phyloP scores from a whole-genome alignment of 148 eudicot species.

The Dysphania ambrosioides region DNA sequence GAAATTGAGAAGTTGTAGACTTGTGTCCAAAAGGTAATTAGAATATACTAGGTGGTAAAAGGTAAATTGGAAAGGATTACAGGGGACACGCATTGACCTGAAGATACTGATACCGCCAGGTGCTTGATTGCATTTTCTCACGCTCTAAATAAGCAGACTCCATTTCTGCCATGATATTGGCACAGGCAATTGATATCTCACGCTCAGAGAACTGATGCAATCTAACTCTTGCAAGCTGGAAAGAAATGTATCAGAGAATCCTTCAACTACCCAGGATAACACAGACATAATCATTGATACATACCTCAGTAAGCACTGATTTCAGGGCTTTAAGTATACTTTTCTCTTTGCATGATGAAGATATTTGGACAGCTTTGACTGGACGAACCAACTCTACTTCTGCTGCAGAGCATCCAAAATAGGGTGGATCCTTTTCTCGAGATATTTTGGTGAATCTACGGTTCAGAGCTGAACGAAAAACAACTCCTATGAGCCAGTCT shows the following conservation, averaged over 20 bases:
- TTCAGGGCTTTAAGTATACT: conserved; percentile 58
- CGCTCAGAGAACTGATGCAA: conserved; percentile 72
- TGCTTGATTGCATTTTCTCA: conserved; percentile 71
- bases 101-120: conserved; percentile 60
- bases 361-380: conserved; percentile 61
- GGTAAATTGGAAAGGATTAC: not conserved
- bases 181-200: conserved; percentile 58
- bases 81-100: conserved; percentile 34
- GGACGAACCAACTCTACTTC: conserved; percentile 62
- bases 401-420: conserved; percentile 64
- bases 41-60: not conserved
- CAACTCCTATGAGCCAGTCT: conserved; percentile 66
- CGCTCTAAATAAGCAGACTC: conserved; percentile 86
- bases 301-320: conserved; percentile 72
- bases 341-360: conserved; percentile 69
- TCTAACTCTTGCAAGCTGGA: conserved; percentile 68
- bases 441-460: conserved; percentile 78
- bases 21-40: not conserved
- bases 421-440: conserved; percentile 74
- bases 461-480: conserved; percentile 73
- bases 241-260: conserved; percentile 23
- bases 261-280: not conserved
- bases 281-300: conserved; percentile 7
- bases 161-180: conserved; percentile 66
- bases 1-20: not conserved